phyloP scores from a whole-genome alignment of 78 protist genomes.

The Emiliania huxleyi region DNA sequence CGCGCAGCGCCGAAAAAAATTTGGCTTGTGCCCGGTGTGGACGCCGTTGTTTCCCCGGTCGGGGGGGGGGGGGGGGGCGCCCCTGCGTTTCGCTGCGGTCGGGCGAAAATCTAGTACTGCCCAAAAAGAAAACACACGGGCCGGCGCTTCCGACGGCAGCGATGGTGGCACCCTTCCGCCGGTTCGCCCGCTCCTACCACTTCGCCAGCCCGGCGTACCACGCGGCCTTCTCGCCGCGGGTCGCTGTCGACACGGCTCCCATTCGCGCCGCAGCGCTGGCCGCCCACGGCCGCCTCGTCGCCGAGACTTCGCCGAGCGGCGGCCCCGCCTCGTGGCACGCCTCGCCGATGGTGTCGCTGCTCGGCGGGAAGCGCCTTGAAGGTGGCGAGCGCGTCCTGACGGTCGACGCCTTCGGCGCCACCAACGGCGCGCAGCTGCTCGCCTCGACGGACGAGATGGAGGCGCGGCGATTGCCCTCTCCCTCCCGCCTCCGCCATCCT shows the following conservation, averaged over 20 bases:
- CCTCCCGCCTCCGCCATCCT: background rate
- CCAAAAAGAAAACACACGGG: too few species aligned
- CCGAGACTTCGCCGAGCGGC: too few species aligned
- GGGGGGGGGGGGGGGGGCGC: too few species aligned
- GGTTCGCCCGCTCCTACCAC: background rate
- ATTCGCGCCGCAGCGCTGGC: background rate
- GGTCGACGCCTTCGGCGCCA: slow-evolving; percentile 1
- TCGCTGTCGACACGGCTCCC: background rate
- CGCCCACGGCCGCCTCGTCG: too few species aligned
- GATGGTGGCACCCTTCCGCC: background rate
- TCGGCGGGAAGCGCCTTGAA: slow-evolving; percentile 8
- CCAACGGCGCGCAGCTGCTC: slow-evolving; percentile 15
- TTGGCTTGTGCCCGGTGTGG: too few species aligned
- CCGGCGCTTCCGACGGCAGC: too few species aligned
- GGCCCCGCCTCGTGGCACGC: background rate
- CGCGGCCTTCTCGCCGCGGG: background rate
- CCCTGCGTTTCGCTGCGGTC: too few species aligned
- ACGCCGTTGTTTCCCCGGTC: too few species aligned
- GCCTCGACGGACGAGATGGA: background rate
- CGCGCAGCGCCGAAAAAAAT: too few species aligned
- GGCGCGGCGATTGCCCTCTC: background rate
- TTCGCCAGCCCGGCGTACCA: background rate
- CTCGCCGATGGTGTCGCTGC: slow-evolving; percentile 1
- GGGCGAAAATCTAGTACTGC: too few species aligned
- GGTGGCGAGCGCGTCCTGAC: background rate